Percentiles rank a stretch among this genome's conserved stretches.
phyloP scores from a whole-genome alignment of 2,329 filamentous ascomycete genomes.

The Thielaviopsis musarum region DNA sequence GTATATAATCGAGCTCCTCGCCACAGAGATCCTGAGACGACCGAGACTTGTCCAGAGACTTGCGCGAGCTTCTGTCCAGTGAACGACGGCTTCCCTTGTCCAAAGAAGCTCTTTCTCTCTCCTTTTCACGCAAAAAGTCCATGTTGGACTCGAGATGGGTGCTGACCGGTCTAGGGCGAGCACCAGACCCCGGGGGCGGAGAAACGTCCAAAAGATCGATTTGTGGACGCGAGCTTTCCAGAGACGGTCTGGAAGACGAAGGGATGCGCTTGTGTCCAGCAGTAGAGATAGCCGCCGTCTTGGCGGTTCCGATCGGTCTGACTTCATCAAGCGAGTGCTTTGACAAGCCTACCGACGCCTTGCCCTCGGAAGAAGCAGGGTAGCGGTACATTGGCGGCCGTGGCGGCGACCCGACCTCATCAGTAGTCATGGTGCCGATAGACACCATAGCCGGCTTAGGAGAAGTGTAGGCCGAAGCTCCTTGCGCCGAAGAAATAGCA shows the following conservation, averaged over 20 bases:
- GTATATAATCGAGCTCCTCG: conserved; percentile 52
- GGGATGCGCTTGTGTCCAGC: conserved; percentile 20
- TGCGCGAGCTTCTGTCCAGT: conserved; percentile 9
- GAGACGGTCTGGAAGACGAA: conserved; percentile 45
- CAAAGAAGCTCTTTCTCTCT: conserved; percentile 22
- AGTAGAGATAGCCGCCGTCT: conserved; percentile 2
- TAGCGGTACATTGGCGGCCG: conserved; percentile 24
- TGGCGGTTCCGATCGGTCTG: conserved; percentile 2
- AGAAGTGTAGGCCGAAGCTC: conserved; percentile 16
- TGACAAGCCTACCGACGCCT: not conserved
- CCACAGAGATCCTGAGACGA: conserved; percentile 8
- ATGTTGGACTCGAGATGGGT: conserved; percentile 70
- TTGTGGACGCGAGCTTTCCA: conserved; percentile 53
- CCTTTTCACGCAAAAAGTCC: conserved; percentile 66
- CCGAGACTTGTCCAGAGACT: conserved; percentile 8
- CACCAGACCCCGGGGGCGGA: conserved; percentile 27
- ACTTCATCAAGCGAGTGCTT: not conserved
- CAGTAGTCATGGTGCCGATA: conserved; percentile 62
- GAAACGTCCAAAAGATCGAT: conserved; percentile 42
- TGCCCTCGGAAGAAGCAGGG: conserved; percentile 16
- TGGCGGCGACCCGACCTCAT: conserved; percentile 5
- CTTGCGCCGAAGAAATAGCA: conserved; percentile 32
- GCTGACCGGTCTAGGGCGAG: conserved; percentile 56
- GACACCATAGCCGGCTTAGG: conserved; percentile 24
- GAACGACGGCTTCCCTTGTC: conserved; percentile 8